Base-by-base conservation (phyloP, 2,329 filamentous ascomycete genomes). In the Dothideomycetes sp. region DNA sequence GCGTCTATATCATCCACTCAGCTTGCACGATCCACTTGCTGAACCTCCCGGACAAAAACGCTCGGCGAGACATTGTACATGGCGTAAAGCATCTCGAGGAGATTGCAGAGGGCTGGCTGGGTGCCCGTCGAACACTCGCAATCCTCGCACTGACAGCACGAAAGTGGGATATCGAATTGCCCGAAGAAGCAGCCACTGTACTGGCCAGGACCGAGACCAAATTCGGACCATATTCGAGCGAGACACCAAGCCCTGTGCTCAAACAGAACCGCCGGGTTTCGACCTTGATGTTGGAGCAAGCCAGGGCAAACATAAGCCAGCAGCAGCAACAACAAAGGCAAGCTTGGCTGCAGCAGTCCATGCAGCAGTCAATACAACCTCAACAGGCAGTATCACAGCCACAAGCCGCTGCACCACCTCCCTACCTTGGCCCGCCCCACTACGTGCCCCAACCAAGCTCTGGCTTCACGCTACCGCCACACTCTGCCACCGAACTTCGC, bases 1-100 rank as follows among this genome's bases (percentile, higher is more conserved):
- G 84, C 3, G 87, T 96, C 1, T 98, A 98, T 59, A 95, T 96
- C 62, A 73, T 84, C 0, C 89, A 96, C 58, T 91, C 86, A 4
- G 88, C 91, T 19, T 94, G 87, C 56, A 95, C 87, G 0, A 93
- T 96, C 30, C 91, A 96, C 53, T 66, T 98, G 15, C 76, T 98
- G 27, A 95, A 95, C 49, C 68, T 96, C 1, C 88, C 88, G 0
- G 88, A 95, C 50, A 94, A 91, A 63, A 91, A 84, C 19, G 86
- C 91, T 4, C 81, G 78, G 52, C 71, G 89, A 50, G 89, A 96
- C 58, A 84, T 98, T 31, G 81, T 84, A 4, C 88, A 95, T 51
- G 87, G 89, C 1, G 73, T 94, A 32, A 89, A 85, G 53, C 85
- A 94, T 47, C 73, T 96, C 1, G 89, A 96, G 58, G 89, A 96